Conservation (phyloP, 495 filamentous ascomycete species). For the Penicillium crystallinum region DNA sequence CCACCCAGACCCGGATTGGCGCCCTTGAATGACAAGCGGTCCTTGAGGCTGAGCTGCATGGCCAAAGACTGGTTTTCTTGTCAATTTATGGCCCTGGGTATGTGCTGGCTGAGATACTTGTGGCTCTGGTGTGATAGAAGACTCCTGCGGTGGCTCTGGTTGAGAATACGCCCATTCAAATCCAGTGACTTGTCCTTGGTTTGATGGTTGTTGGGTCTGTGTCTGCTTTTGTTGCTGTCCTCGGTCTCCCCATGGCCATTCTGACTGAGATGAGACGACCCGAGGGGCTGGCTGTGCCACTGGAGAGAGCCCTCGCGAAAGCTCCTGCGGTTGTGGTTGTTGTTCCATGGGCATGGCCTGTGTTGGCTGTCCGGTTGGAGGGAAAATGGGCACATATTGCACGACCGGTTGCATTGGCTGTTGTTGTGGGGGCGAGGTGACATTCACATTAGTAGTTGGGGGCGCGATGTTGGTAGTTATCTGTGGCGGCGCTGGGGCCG, state of each 20-base stretch:
- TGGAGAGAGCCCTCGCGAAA: not conserved
- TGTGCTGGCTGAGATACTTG: not conserved
- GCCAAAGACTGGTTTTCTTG: not conserved
- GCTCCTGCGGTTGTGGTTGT: slow-evolving; percentile 1
- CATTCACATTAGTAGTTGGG: slow-evolving; percentile 7
- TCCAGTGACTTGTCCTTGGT: not conserved
- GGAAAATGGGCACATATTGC: slow-evolving; percentile 26
- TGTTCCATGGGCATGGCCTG: not conserved
- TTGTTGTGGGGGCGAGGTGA: not conserved
- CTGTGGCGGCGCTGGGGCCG: slow-evolving; percentile 3
- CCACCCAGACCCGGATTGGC: slow-evolving; percentile 5
- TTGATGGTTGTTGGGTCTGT: not conserved
- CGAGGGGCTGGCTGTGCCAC: not conserved
- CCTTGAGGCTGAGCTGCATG: not conserved
- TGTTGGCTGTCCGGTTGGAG: slow-evolving; percentile 14
- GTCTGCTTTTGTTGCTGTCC: not conserved
- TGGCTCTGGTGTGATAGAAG: not conserved
- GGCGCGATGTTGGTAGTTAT: slow-evolving; percentile 17
- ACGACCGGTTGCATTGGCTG: slow-evolving; percentile 16
- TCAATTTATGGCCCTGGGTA: not conserved
- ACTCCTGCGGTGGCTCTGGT: not conserved
- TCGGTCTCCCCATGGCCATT: slow-evolving; percentile 5
- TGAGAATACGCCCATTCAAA: slow-evolving; percentile 1
- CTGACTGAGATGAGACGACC: not conserved
- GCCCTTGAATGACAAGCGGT: slow-evolving; percentile 4